phyloP scores from a whole-genome alignment of 2,329 filamentous ascomycete species.

The Beauveria asiatica region DNA sequence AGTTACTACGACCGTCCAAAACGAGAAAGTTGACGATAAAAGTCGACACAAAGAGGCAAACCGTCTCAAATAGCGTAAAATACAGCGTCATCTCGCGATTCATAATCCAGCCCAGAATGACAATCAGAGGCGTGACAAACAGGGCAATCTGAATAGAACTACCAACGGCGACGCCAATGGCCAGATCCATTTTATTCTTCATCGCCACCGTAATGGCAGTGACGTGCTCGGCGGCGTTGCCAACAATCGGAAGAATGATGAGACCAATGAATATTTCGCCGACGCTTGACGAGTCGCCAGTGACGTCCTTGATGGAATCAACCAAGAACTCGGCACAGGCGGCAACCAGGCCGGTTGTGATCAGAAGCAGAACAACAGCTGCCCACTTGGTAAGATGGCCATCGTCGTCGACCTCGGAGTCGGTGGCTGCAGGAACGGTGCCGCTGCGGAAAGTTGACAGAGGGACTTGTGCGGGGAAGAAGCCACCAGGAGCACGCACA shows the following conservation, averaged over 20 bases:
- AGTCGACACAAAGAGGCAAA: constrained; percentile 74
- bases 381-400: constrained; percentile 45
- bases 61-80: constrained; percentile 83
- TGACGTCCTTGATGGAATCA: constrained; percentile 56
- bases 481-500: constrained; percentile 39
- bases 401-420: constrained; percentile 29
- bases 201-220: constrained; percentile 62
- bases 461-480: constrained; percentile 40
- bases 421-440: constrained; percentile 18
- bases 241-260: constrained; percentile 64
- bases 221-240: constrained; percentile 66
- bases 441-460: constrained; percentile 26
- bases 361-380: constrained; percentile 52
- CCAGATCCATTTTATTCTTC: constrained; percentile 70
- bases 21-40: constrained; percentile 86
- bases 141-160: constrained; percentile 65
- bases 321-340: constrained; percentile 64
- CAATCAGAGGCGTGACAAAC: constrained; percentile 61
- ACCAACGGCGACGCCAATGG: constrained; percentile 63
- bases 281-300: constrained; percentile 41
- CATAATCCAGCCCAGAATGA: constrained; percentile 64
- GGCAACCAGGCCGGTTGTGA: constrained; percentile 58
- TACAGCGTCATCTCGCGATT: constrained; percentile 66
- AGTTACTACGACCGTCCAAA: constrained; percentile 77
- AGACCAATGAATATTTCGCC: constrained; percentile 62